phyloP scores from a whole-genome alignment of 768 basidiomycete species.

The Suillus americanus region DNA sequence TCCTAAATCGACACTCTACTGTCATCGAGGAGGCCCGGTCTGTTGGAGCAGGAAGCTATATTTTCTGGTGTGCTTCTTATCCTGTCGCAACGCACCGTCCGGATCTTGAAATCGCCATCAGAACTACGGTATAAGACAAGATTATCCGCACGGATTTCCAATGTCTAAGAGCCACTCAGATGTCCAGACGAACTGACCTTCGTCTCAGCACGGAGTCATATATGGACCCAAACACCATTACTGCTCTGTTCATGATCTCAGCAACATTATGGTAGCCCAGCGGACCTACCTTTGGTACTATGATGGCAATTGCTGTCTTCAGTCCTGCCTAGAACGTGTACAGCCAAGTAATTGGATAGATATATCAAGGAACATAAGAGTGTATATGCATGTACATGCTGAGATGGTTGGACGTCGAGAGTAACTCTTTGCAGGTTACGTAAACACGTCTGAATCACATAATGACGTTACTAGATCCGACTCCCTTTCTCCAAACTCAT shows the following conservation, averaged over 20 bases:
- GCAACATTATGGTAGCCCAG: constrained; percentile 47
- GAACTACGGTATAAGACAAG: constrained; percentile 80
- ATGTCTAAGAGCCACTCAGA: constrained; percentile 46
- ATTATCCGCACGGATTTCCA: constrained; percentile 58
- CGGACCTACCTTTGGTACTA: constrained; percentile 61
- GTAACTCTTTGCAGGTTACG: background rate
- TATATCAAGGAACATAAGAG: background rate
- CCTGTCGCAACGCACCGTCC: constrained; percentile 65
- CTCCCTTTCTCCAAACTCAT: background rate
- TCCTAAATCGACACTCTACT: constrained; percentile 65
- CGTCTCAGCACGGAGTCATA: constrained; percentile 65
- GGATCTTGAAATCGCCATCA: constrained; percentile 65
- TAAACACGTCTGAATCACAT: background rate
- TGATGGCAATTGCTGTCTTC: constrained; percentile 66
- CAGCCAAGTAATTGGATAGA: constrained; percentile 53
- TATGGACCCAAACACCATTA: constrained; percentile 84
- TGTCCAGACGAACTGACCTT: constrained; percentile 58
- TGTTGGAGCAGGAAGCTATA: constrained; percentile 74
- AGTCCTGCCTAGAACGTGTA: constrained; percentile 49
- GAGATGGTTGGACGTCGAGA: no score
- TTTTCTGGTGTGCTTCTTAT: constrained; percentile 68
- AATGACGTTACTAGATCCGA: background rate
- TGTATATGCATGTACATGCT: background rate
- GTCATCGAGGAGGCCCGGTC: constrained; percentile 76
- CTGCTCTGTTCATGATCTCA: constrained; percentile 71